Evolutionary conservation across 768 basidiomycete genomes (phyloP).

Genomic region (Collybiopsis luxurians): DNA sequence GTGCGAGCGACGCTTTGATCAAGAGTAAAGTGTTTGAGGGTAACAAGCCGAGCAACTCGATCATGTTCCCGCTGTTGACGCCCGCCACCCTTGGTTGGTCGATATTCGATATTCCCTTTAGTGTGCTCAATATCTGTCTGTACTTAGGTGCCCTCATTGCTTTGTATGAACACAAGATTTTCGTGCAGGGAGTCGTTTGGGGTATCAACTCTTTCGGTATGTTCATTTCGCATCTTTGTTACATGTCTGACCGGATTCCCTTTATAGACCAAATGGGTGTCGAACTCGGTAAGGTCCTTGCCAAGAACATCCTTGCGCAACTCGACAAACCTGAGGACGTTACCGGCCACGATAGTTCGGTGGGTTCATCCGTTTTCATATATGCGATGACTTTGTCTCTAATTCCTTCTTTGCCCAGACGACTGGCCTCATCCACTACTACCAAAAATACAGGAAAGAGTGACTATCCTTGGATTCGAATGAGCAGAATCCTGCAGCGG

Average conservation of each 20-base stretch:
- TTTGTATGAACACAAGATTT: slow-evolving; percentile 98
- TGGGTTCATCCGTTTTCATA: slow-evolving; percentile 34
- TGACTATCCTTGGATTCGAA: slow-evolving; percentile 24
- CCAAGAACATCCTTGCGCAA: slow-evolving; percentile 92
- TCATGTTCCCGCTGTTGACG: slow-evolving; percentile 86
- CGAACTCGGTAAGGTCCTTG: slow-evolving; percentile 95
- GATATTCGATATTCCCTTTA: slow-evolving; percentile 12
- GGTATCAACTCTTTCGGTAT: slow-evolving; percentile 97
- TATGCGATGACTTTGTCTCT: background rate
- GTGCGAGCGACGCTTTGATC: slow-evolving; percentile 78
- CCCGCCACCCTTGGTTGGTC: slow-evolving; percentile 80
- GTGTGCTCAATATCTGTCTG: too few species aligned
- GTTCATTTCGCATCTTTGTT: slow-evolving; percentile 16
- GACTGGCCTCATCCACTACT: slow-evolving; percentile 95
- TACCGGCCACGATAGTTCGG: slow-evolving; percentile 85
- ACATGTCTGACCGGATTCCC: background rate
- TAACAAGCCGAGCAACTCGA: slow-evolving; percentile 11
- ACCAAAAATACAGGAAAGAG: slow-evolving; percentile 85
- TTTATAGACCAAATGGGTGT: slow-evolving; percentile 96
- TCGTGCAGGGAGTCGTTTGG: slow-evolving; percentile 96
- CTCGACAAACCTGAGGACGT: slow-evolving; percentile 79
- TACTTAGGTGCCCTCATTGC: slow-evolving; percentile 78
- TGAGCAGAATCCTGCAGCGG: too few species aligned
- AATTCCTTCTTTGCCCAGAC: slow-evolving; percentile 49
- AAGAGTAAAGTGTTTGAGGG: slow-evolving; percentile 68